Conservation (phyloP, 305 asterid genomes). For the Fraxinus latifolia region DNA sequence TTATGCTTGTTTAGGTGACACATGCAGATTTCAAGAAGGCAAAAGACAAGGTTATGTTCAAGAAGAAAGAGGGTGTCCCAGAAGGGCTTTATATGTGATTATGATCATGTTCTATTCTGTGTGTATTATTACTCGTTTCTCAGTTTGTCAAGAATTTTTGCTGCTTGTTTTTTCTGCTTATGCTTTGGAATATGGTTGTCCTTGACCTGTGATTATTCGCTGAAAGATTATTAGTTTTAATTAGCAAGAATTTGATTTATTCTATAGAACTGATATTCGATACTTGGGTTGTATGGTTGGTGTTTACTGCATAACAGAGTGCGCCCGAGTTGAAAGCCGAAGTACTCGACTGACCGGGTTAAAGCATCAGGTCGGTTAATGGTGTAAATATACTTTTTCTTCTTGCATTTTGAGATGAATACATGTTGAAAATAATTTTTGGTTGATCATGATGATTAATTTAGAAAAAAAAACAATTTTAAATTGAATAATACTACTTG, state of each 20-base stretch:
- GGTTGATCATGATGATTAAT: not conserved
- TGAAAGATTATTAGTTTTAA: not conserved
- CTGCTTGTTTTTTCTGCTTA: not conserved
- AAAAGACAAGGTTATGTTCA: constrained; percentile 61
- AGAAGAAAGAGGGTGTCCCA: constrained; percentile 63
- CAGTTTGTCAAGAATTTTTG: not conserved
- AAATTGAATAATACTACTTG: no score
- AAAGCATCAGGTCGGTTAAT: not conserved
- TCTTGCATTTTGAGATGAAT: not conserved
- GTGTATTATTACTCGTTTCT: not conserved
- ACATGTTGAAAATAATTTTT: not conserved
- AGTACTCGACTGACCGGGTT: not conserved
- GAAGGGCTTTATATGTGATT: constrained; percentile 62
- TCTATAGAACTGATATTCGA: no score
- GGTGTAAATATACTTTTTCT: not conserved
- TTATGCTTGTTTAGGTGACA: constrained; percentile 34
- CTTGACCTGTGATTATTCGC: not conserved
- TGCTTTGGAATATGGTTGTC: not conserved
- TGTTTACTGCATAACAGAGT: not conserved
- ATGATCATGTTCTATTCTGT: not conserved
- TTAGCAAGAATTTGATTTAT: not conserved
- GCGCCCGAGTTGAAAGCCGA: not conserved
- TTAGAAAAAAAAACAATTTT: no score
- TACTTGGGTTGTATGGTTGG: no score
- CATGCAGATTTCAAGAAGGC: constrained; percentile 65